Conservation (phyloP, 179 eudicot genomes). For the Patellifolia procumbens region DNA sequence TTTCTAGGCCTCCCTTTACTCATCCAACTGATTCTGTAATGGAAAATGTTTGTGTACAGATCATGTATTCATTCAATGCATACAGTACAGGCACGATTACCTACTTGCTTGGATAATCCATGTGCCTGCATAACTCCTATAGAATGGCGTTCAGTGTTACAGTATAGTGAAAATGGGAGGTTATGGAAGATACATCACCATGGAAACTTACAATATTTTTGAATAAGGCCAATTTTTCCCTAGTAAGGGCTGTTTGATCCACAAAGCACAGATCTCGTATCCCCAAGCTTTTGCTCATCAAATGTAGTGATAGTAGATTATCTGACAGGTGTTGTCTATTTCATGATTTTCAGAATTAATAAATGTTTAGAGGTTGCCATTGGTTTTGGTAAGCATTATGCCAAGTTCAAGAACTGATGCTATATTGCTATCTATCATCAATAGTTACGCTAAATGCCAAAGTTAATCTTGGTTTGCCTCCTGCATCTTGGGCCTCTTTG, state of each 20-base stretch:
- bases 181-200: neutral
- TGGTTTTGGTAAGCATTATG: neutral
- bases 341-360: neutral
- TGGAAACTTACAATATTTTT: no score
- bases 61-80: neutral
- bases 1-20: neutral
- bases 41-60: neutral
- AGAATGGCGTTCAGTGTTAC: neutral
- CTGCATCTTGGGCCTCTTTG: no score
- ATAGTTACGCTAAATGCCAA: neutral
- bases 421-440: neutral
- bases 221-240: neutral
- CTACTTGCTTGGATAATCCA: conserved; percentile 7
- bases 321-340: neutral
- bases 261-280: neutral
- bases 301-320: neutral
- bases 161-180: neutral
- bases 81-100: neutral
- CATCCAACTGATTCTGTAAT: neutral
- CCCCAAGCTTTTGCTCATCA: neutral
- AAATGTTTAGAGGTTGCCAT: neutral
- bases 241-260: conserved; percentile 2
- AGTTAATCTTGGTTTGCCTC: neutral
- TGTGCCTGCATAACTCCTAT: neutral
- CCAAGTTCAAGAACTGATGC: neutral